Conservation (phyloP, 768 basidiomycete species). For the Leccinum arenicola region DNA sequence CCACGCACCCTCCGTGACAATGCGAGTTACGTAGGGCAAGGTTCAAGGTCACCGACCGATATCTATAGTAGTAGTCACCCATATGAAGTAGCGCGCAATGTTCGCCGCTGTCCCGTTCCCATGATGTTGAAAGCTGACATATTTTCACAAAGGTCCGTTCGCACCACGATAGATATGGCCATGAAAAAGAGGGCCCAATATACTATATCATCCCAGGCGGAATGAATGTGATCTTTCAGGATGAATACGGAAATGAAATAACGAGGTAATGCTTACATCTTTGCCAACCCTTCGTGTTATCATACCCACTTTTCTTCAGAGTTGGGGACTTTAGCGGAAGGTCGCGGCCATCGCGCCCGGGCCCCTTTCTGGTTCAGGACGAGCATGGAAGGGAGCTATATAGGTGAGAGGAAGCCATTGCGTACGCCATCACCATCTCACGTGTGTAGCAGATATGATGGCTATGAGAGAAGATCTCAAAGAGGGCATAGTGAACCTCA, state of each 20-base stretch:
- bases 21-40: slow-evolving; percentile 11
- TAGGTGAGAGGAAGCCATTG: slow-evolving; percentile 35
- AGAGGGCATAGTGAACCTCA: slow-evolving; percentile 27
- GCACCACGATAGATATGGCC: slow-evolving; percentile 23
- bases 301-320: slow-evolving; percentile 28
- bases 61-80: slow-evolving; percentile 25
- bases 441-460: slow-evolving; percentile 24
- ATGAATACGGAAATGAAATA: slow-evolving; percentile 61
- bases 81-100: slow-evolving; percentile 20
- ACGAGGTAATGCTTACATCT: slow-evolving; percentile 43
- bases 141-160: slow-evolving; percentile 23
- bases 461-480: slow-evolving; percentile 20
- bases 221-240: slow-evolving; percentile 64
- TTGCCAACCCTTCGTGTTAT: neutral
- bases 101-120: neutral
- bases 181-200: slow-evolving; percentile 33
- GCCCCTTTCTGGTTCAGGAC: slow-evolving; percentile 58
- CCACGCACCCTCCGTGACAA: slow-evolving; percentile 19
- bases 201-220: slow-evolving; percentile 67
- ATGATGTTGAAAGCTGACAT: slow-evolving; percentile 6
- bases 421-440: neutral
- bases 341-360: slow-evolving; percentile 26
- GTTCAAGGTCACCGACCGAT: slow-evolving; percentile 27
- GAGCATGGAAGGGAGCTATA: slow-evolving; percentile 57
- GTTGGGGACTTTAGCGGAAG: slow-evolving; percentile 49